Evolutionary conservation across 805 yeast genomes (phyloP).

Genomic region (Pichia eremophila): DNA sequence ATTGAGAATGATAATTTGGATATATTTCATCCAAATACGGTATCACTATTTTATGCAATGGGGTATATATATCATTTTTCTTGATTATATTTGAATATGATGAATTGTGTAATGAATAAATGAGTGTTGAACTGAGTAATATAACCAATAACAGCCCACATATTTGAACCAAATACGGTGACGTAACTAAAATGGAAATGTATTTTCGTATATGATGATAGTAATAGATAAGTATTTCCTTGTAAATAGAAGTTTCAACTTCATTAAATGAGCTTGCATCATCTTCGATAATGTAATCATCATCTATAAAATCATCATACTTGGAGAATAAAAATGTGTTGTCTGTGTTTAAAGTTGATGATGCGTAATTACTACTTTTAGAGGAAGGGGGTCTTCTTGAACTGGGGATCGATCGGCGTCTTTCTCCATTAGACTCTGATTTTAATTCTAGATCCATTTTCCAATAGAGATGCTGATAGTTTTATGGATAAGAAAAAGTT

Average conservation of each 20-base stretch:
- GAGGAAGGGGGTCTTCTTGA: neutral
- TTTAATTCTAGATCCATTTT: too few species aligned
- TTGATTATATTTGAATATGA: too few species aligned
- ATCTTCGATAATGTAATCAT: neutral
- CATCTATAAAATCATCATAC: neutral
- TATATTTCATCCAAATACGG: constrained; percentile 7
- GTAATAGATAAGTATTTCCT: neutral
- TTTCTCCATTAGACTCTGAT: too few species aligned
- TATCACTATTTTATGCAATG: constrained; percentile 9
- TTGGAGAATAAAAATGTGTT: neutral
- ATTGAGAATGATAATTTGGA: neutral
- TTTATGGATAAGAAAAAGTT: too few species aligned
- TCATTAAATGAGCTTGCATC: neutral
- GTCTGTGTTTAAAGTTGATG: neutral
- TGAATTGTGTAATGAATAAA: too few species aligned
- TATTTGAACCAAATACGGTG: too few species aligned
- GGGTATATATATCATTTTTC: neutral
- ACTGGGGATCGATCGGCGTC: neutral
- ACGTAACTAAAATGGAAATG: too few species aligned
- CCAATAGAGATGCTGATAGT: too few species aligned
- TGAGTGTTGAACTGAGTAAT: too few species aligned
- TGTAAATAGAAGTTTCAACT: constrained; percentile 3
- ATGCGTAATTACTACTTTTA: neutral
- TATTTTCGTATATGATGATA: too few species aligned
- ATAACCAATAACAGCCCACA: too few species aligned